Evolutionary conservation across 2,329 filamentous ascomycete species (phyloP), one percentile per base, ranked within the genome.

Genomic region (Sporothrix pseudoabietina): DNA sequence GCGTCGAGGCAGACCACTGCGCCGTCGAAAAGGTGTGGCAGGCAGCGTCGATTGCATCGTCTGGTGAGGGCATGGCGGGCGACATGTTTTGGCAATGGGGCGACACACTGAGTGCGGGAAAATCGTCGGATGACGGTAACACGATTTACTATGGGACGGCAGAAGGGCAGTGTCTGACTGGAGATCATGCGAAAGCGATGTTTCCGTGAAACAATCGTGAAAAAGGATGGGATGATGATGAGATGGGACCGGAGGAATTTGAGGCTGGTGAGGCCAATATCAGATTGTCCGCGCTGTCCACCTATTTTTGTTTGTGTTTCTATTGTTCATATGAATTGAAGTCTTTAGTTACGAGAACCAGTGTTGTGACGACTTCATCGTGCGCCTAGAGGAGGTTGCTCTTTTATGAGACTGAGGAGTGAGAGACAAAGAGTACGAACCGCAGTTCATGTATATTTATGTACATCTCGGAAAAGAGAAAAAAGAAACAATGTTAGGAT

Each of bases 111-210:
- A 83, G 83, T 79, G 80, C 75, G 9, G 84, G 84, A 2, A 79
- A 80, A 75, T 54, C 61, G 32, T 81, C 83, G 0, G 78, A 80
- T 65, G 84, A 86, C 68, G 82, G 81, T n/a, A 81, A 83, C 71
- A 85, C 84, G 14, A 82, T 86, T 74, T 85, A 83, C 76, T 82
- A 81, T 41, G 81, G 80, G 26, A 81, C 79, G 22, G 78, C 78
- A 14, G 81, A 84, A 30, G 85, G 82, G 78, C 80, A 80, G 14
- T 86, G 84, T 75, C 76, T 86, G 73, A 82, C 85, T 35, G 82
- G 81, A 7, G 78, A 86, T 63, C 84, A 86, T 75, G 80, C 85
- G n/a, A 77, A 77, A 44, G 79, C 77, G 39, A 82, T 82, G 26
- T 26, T 26, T 26, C 26, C 26, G 26, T 26, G 26, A 1, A 26